Conservation (phyloP, 352 stramenopile species). For the Pythium grandisporangium region DNA sequence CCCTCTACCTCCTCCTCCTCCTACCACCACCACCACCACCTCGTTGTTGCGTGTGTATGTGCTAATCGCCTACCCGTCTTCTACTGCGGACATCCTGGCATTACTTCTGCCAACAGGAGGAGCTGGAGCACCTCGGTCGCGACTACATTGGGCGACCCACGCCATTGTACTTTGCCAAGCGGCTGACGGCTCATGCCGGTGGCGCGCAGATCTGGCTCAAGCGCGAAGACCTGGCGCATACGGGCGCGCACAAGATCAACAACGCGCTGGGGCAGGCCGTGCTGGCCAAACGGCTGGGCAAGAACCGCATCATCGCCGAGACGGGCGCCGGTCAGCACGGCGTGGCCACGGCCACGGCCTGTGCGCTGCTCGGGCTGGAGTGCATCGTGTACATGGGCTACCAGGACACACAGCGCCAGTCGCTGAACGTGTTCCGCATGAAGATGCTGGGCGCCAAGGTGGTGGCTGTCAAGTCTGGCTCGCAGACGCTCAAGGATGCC, state of each 20-base stretch:
- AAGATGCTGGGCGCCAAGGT: conserved; percentile 99
- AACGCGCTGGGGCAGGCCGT: conserved; percentile 96
- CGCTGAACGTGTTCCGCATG: conserved; percentile 99
- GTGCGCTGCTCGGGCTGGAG: conserved; percentile 92
- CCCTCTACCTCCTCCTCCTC: too few relatives aligned
- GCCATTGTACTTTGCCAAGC: conserved; percentile 95
- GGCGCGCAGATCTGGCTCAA: conserved; percentile 98
- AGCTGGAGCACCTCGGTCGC: conserved; percentile 94
- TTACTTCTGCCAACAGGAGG: too few relatives aligned
- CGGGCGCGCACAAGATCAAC: conserved; percentile 99
- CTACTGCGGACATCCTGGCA: too few relatives aligned
- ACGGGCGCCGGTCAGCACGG: conserved; percentile 97
- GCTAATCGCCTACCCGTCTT: too few relatives aligned
- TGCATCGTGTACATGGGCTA: conserved; percentile 99
- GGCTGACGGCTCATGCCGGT: conserved; percentile 90
- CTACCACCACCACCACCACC: too few relatives aligned
- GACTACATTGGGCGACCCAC: conserved; percentile 91
- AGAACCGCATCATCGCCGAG: conserved; percentile 97
- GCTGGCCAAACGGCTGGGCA: conserved; percentile 93
- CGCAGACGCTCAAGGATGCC: conserved; percentile 96
- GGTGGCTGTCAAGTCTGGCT: conserved; percentile 94
- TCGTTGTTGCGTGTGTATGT: too few relatives aligned
- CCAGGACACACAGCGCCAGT: conserved; percentile 96
- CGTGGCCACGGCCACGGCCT: conserved; percentile 96
- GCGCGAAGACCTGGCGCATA: conserved; percentile 97